phyloP scores from a whole-genome alignment of 257 asterid species.

The Marsdenia floribunda region DNA sequence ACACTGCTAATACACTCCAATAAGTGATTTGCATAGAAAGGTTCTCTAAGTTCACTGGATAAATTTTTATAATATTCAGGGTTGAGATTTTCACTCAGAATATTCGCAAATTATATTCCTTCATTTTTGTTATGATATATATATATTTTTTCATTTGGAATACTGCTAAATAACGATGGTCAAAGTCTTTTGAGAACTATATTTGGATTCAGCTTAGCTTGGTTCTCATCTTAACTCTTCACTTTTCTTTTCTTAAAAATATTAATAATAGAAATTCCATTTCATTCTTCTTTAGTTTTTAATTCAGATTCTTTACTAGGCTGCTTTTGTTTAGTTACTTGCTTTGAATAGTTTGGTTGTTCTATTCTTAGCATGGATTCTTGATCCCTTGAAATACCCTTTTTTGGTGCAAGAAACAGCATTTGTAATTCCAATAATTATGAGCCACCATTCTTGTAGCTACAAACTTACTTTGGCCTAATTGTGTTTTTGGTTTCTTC shows the following conservation, averaged over 20 bases:
- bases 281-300: background rate
- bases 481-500: slow-evolving; percentile 17
- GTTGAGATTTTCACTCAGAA: background rate
- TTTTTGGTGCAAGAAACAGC: background rate
- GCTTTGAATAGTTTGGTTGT: background rate
- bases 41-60: background rate
- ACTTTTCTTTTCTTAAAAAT: background rate
- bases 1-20: background rate
- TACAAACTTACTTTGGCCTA: background rate
- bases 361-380: background rate
- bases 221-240: background rate
- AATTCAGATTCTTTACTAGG: background rate
- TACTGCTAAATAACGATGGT: background rate
- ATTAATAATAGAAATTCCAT: background rate
- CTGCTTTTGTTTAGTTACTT: background rate
- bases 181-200: background rate
- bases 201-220: background rate
- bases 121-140: background rate
- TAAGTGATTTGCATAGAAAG: background rate
- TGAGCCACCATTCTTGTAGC: background rate
- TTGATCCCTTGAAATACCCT: background rate
- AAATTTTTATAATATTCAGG: background rate
- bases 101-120: background rate
- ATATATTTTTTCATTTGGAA: background rate
- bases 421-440: background rate